These are phyloP conservation scores for Onygenales sp. DNA, from an alignment of 2,329 filamentous ascomycete species.

Conservation along the genomic window DNA sequence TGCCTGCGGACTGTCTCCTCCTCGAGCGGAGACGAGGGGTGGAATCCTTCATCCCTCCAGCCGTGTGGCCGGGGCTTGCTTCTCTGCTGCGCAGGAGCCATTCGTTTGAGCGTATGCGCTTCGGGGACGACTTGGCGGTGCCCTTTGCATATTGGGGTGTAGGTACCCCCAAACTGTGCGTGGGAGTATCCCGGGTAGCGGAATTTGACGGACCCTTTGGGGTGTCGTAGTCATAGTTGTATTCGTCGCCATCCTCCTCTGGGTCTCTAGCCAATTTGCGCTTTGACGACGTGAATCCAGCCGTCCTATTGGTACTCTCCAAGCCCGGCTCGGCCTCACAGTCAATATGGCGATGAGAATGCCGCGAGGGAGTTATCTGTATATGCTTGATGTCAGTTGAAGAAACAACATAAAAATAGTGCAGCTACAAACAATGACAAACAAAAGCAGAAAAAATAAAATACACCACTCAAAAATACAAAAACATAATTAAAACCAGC, in stretches of 20 bases:
- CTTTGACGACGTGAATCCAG: background rate
- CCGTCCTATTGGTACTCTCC: background rate
- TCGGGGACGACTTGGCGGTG: constrained; percentile 18
- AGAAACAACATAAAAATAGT: too few relatives aligned
- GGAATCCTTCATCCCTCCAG: constrained; percentile 1
- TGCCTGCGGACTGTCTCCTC: constrained; percentile 3
- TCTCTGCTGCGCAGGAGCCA: constrained; percentile 28
- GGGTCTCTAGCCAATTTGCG: background rate
- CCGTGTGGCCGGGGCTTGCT: constrained; percentile 2
- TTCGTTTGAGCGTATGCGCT: constrained; percentile 35
- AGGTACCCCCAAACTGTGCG: background rate
- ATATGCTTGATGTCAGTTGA: too few relatives aligned
- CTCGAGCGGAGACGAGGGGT: constrained; percentile 5
- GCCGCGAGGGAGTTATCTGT: too few relatives aligned
- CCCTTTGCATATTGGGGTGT: background rate
- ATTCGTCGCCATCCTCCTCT: background rate
- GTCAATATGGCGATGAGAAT: too few relatives aligned
- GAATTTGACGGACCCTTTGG: background rate
- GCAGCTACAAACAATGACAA: too few relatives aligned
- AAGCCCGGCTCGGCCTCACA: background rate
- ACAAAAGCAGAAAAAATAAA: too few relatives aligned
- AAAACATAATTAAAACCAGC: too few relatives aligned
- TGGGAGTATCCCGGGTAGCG: background rate
- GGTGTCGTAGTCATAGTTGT: background rate
- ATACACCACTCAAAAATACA: too few relatives aligned